Base-by-base conservation (phyloP, 169 alveolate species). In the Cryptosporidium parvum region DNA sequence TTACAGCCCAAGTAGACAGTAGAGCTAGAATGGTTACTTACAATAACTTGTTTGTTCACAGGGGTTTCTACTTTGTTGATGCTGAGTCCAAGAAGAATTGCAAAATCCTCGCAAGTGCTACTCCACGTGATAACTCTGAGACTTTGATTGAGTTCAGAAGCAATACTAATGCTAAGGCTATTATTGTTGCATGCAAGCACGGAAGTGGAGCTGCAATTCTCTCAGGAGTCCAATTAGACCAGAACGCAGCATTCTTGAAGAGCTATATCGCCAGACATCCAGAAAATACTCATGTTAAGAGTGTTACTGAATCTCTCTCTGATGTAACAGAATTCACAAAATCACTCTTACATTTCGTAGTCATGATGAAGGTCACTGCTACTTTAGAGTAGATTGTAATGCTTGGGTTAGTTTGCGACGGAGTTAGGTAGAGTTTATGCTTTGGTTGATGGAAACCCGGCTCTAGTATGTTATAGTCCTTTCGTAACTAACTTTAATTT, bases 151-250 rank as follows among this genome's bases (percentile, higher is more conserved):
- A 42, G 14, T 80, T 80, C 68, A 45, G 75, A 26, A 58, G 33
- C 26, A 39, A 61, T 44, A 52, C 65, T 3, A 14, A 59, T 29
- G 48, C 73, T 2, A 35, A 62, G 52, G 80, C 89, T 7, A n/a
- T 80, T 26, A 23, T 80, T 21, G 75, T 80, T 35, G 68, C 62
- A 7, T 80, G 89, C 42, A 62, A 21, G 56, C 68, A 62, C 62
- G 89, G 89, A 42, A 42, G 62, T 21, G 89, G 89, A 18, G 80
- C 75, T 0, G 89, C 75, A 0, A 80, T 80, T 23, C 53, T 80
- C 67, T 62, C 89, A 2, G 73, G 73, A 7, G n/a, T 80, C 29
- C 75, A 80, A 12, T 26, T 80, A n/a, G 89, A 80, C 31, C 73
- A 80, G 42, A 80, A 80, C 21, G 18, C 16, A 26, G 31, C 52